A percentile compares a stretch with the other conserved stretches of the same genome.
These are phyloP conservation scores for Hypomyces perniciosus DNA, from an alignment of 2,329 filamentous ascomycete genomes.

Conservation along the genomic window DNA sequence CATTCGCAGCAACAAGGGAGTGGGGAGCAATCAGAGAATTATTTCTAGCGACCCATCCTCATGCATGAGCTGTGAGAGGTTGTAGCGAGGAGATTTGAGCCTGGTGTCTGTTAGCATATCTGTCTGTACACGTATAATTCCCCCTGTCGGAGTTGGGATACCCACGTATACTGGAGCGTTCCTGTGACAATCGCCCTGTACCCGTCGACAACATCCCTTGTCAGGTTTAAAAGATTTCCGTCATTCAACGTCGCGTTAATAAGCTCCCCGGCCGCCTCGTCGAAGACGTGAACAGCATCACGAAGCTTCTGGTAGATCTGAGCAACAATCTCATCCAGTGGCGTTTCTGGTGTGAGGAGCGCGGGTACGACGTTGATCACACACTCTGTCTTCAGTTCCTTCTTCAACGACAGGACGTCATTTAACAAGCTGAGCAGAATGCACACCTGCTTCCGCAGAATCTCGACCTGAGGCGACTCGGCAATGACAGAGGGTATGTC, in stretches of 20 bases:
- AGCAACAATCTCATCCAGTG: conserved; percentile 19
- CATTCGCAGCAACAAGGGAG: background rate
- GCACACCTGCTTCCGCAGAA: conserved; percentile 21
- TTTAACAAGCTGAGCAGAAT: conserved; percentile 24
- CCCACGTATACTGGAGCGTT: conserved; percentile 29
- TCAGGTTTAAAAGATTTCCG: conserved; percentile 8
- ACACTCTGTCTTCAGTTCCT: conserved; percentile 23
- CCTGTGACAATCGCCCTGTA: conserved; percentile 26
- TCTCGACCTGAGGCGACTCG: conserved; percentile 7
- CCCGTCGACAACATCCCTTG: conserved; percentile 25
- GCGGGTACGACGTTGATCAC: conserved; percentile 25
- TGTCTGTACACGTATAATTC: background rate
- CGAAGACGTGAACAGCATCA: conserved; percentile 19
- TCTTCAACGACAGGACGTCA: conserved; percentile 28
- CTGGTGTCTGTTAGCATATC: conserved; percentile 14
- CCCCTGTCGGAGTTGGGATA: conserved; percentile 1
- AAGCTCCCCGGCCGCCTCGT: conserved; percentile 17
- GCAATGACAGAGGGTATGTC: conserved; percentile 10
- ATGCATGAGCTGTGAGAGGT: conserved; percentile 22
- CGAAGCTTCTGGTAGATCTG: conserved; percentile 19
- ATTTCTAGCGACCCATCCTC: conserved; percentile 30
- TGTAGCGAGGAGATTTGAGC: conserved; percentile 28
- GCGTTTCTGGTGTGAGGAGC: conserved; percentile 18
- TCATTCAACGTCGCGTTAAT: conserved; percentile 9
- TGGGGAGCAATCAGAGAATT: conserved; percentile 4